Evolutionary conservation across 768 basidiomycete genomes (phyloP).

Genomic region (Podaxis sp.): DNA sequence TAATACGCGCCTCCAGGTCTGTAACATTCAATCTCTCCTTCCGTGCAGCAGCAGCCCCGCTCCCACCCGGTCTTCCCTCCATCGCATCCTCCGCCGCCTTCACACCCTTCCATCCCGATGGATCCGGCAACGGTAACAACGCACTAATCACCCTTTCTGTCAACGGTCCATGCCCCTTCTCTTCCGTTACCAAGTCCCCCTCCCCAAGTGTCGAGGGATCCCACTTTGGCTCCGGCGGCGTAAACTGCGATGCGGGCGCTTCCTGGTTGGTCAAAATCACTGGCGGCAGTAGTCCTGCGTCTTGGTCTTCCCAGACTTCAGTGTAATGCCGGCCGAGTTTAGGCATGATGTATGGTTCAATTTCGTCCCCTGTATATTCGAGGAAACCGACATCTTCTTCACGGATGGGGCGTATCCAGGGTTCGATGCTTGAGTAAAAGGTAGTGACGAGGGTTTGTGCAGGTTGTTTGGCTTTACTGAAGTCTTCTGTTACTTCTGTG

Average conservation of each 20-base stretch:
- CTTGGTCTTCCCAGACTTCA: conserved; percentile 93
- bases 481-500: conserved; percentile 84
- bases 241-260: conserved; percentile 37
- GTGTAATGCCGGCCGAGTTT: conserved; percentile 84
- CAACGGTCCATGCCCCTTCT: conserved; percentile 82
- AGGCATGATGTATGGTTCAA: conserved; percentile 85
- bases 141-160: conserved; percentile 84
- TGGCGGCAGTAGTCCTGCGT: conserved; percentile 46
- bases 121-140: conserved; percentile 68
- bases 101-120: conserved; percentile 68
- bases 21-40: conserved; percentile 76
- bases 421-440: conserved; percentile 88
- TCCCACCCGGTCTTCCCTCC: conserved; percentile 80
- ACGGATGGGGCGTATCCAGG: conserved; percentile 83
- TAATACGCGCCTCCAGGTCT: conserved; percentile 73
- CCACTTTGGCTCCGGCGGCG: conserved; percentile 68
- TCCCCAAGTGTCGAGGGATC: conserved; percentile 83
- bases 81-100: conserved; percentile 84
- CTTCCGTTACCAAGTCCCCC: conserved; percentile 65
- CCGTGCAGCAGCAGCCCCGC: conserved; percentile 73
- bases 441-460: conserved; percentile 68
- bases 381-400: conserved; percentile 97
- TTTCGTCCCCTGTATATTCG: conserved; percentile 87
- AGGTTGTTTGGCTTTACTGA: conserved; percentile 80
- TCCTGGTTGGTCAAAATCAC: conserved; percentile 30